Evolutionary conservation across 2,329 filamentous ascomycete species (phyloP).

Genomic region (Epicoccum sorghinum): DNA sequence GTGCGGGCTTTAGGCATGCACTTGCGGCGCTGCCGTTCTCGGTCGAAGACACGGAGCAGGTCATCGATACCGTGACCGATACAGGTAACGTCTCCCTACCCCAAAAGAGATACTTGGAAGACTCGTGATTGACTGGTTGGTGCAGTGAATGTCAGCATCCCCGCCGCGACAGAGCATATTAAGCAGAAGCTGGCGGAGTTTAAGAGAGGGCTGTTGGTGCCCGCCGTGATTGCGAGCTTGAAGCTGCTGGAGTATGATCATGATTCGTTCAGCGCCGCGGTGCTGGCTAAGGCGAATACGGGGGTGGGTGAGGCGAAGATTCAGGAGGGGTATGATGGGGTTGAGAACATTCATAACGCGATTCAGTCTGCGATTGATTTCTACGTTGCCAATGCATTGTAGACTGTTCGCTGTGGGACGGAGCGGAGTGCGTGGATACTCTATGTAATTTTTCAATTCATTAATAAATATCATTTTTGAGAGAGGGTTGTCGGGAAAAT

Average conservation of each 20-base stretch:
- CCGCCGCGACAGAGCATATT: conserved; percentile 14
- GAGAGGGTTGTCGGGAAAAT: too few relatives aligned
- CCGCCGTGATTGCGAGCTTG: conserved; percentile 22
- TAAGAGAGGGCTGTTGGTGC: conserved; percentile 14
- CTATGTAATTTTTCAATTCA: too few relatives aligned
- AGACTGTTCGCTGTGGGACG: neutral
- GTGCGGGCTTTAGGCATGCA: conserved; percentile 22
- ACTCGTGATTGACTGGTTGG: neutral
- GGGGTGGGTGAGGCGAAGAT: conserved; percentile 16
- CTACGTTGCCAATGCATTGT: conserved; percentile 14
- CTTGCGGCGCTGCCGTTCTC: conserved; percentile 15
- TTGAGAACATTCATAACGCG: conserved; percentile 25
- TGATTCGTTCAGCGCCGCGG: conserved; percentile 25
- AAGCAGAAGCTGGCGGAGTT: conserved; percentile 18
- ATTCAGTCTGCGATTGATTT: conserved; percentile 21
- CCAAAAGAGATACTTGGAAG: too few relatives aligned
- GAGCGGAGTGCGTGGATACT: too few relatives aligned
- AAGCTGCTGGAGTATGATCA: conserved; percentile 23
- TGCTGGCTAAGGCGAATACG: conserved; percentile 14
- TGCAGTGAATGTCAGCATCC: conserved; percentile 22
- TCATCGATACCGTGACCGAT: conserved; percentile 15
- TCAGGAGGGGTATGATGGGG: conserved; percentile 16
- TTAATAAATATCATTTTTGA: too few relatives aligned
- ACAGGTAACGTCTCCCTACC: conserved; percentile 11
- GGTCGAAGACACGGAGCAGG: conserved; percentile 9